Conservation (phyloP, 1,284 basidiomycete genomes). For the Sporisorium scitamineum region DNA sequence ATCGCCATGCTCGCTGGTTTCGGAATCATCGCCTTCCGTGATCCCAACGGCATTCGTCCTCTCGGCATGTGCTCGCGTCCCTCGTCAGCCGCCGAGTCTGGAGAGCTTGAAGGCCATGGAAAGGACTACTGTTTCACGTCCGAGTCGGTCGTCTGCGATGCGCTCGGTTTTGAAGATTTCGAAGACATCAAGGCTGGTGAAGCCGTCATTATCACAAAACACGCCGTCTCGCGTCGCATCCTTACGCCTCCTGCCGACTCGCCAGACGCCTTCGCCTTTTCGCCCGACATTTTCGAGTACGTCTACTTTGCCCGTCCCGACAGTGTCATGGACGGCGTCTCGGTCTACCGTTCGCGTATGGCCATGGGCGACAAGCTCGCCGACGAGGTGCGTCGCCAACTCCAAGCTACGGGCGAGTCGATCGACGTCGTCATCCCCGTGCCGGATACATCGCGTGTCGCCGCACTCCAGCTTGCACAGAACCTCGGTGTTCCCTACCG, state of each 20-base stretch:
- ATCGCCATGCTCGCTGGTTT: conserved; percentile 98
- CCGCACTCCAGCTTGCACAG: conserved; percentile 94
- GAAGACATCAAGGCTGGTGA: conserved; percentile 93
- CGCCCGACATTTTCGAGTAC: conserved; percentile 98
- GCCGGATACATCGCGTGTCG: conserved; percentile 95
- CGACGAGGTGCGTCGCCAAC: conserved; percentile 82
- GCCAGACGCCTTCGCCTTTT: conserved; percentile 52
- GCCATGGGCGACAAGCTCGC: conserved; percentile 98
- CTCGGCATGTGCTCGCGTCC: conserved; percentile 71
- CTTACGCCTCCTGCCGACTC: conserved; percentile 53
- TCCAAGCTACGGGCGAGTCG: conserved; percentile 74
- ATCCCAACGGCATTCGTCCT: conserved; percentile 98
- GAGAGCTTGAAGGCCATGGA: conserved; percentile 50
- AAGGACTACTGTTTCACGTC: conserved; percentile 90
- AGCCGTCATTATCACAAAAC: conserved; percentile 88
- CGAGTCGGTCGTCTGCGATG: conserved; percentile 96
- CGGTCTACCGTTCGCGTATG: conserved; percentile 97
- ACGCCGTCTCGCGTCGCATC: conserved; percentile 60
- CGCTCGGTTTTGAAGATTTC: conserved; percentile 89
- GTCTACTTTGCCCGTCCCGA: conserved; percentile 99
- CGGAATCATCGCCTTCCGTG: conserved; percentile 96
- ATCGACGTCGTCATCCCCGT: conserved; percentile 91
- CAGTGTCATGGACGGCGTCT: conserved; percentile 95
- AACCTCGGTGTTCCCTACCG: conserved; percentile 90
- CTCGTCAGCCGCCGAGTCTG: conserved; percentile 25